A percentile compares a stretch with the other conserved stretches of the same genome.
phyloP scores from a whole-genome alignment of 805 yeast species.

The Candida hungchunana region DNA sequence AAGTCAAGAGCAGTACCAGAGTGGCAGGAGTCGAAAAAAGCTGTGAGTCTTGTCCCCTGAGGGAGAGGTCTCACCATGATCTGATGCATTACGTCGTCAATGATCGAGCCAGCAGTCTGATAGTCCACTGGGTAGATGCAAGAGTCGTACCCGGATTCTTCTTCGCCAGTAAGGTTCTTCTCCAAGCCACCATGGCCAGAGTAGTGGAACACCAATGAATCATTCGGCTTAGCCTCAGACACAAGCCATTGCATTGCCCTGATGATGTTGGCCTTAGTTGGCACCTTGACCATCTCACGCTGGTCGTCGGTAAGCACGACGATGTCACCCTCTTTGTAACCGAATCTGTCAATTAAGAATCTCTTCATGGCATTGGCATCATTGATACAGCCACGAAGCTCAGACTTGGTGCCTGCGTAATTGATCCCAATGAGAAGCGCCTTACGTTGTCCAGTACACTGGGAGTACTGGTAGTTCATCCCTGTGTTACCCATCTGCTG shows the following conservation, averaged over 20 bases:
- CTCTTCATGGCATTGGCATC: slow-evolving; percentile 50
- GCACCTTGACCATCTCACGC: slow-evolving; percentile 34
- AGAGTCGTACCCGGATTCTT: slow-evolving; percentile 59
- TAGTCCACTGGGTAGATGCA: slow-evolving; percentile 62
- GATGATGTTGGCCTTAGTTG: slow-evolving; percentile 60
- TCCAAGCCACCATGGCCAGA: slow-evolving; percentile 75
- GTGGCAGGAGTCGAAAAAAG: slow-evolving; percentile 71
- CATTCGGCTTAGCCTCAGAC: slow-evolving; percentile 53
- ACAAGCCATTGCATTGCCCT: slow-evolving; percentile 75
- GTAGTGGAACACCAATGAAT: slow-evolving; percentile 65
- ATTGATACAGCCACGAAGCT: slow-evolving; percentile 65
- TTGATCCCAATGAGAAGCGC: slow-evolving; percentile 69
- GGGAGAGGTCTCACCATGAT: slow-evolving; percentile 58
- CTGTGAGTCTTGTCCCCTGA: slow-evolving; percentile 63
- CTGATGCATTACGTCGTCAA: slow-evolving; percentile 63
- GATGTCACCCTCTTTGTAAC: slow-evolving; percentile 32
- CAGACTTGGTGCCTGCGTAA: slow-evolving; percentile 53
- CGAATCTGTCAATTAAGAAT: slow-evolving; percentile 29
- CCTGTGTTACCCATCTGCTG: slow-evolving; percentile 21
- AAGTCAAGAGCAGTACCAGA: slow-evolving; percentile 70
- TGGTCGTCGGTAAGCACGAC: slow-evolving; percentile 48
- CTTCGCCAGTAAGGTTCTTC: slow-evolving; percentile 56
- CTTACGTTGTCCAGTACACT: slow-evolving; percentile 58
- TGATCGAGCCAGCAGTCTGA: slow-evolving; percentile 54
- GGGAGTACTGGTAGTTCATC: slow-evolving; percentile 41